phyloP scores from a whole-genome alignment of 441 rosid species.

The Jatropha podagrica region DNA sequence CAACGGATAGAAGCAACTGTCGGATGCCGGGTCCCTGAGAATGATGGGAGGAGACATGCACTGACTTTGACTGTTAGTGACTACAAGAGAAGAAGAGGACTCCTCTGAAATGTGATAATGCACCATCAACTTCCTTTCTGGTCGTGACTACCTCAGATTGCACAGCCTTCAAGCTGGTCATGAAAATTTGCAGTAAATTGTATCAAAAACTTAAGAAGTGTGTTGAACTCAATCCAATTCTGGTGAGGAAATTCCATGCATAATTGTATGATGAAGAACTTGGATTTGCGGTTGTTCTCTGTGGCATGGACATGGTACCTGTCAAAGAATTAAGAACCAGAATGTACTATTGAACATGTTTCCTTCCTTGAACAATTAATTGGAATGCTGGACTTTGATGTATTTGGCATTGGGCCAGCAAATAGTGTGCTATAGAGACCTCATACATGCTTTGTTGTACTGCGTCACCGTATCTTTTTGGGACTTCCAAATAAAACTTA shows the following conservation, averaged over 20 bases:
- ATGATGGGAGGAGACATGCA: slow-evolving; percentile 83
- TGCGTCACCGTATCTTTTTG: too few species aligned
- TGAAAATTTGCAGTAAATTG: neutral
- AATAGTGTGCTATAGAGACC: too few species aligned
- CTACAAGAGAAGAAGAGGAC: slow-evolving; percentile 98
- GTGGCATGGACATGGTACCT: neutral
- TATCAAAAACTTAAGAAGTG: neutral
- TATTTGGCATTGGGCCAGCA: too few species aligned
- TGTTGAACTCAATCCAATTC: neutral
- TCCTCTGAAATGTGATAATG: slow-evolving; percentile 49
- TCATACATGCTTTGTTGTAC: too few species aligned
- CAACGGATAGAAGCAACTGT: slow-evolving; percentile 84
- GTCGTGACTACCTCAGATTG: neutral
- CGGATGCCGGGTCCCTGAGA: slow-evolving; percentile 74
- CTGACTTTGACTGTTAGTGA: slow-evolving; percentile 90
- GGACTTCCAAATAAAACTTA: neutral
- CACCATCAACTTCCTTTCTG: slow-evolving; percentile 5
- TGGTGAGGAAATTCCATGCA: neutral
- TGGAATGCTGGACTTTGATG: too few species aligned
- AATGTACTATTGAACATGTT: neutral
- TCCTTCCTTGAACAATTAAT: too few species aligned
- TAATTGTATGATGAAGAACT: neutral
- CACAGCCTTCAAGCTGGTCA: slow-evolving; percentile 10
- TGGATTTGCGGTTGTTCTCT: neutral
- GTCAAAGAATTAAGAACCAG: neutral